Percentiles rank a stretch among this genome's conserved stretches.
These are phyloP conservation scores for Colletotrichum musicola DNA, from an alignment of 2,329 filamentous ascomycete genomes.

Conservation along the genomic window DNA sequence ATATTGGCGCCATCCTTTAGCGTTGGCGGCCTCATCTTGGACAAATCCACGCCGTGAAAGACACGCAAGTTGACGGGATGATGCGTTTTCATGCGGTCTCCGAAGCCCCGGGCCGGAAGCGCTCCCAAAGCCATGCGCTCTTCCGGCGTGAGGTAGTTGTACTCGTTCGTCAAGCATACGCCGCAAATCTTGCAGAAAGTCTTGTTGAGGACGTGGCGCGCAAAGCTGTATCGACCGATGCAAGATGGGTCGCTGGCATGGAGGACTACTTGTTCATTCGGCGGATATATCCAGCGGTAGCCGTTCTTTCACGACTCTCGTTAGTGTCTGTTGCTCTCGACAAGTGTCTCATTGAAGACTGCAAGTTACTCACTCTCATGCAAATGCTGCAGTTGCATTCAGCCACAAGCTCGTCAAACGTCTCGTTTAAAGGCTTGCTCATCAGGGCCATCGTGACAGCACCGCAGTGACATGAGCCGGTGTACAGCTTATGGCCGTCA, in stretches of 20 bases:
- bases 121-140: slow-evolving; percentile 47
- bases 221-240: slow-evolving; percentile 55
- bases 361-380: slow-evolving; percentile 46
- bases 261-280: slow-evolving; percentile 52
- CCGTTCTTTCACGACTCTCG: slow-evolving; percentile 49
- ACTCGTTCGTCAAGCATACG: slow-evolving; percentile 53
- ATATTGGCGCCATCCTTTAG: slow-evolving; percentile 45
- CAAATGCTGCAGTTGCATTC: slow-evolving; percentile 67
- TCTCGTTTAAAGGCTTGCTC: slow-evolving; percentile 56
- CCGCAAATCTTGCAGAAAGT: slow-evolving; percentile 63
- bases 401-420: slow-evolving; percentile 44
- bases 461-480: slow-evolving; percentile 67
- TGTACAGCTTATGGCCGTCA: slow-evolving; percentile 56
- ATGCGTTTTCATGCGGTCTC: not conserved
- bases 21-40: slow-evolving; percentile 42
- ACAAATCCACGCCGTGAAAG: slow-evolving; percentile 53
- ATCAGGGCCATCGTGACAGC: slow-evolving; percentile 58
- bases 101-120: slow-evolving; percentile 7
- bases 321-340: not conserved
- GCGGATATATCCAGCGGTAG: slow-evolving; percentile 59
- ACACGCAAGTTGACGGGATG: slow-evolving; percentile 55
- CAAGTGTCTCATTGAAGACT: not conserved
- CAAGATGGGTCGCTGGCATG: slow-evolving; percentile 51
- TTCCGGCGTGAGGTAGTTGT: slow-evolving; percentile 49
- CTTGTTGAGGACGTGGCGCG: slow-evolving; percentile 51